These are phyloP conservation scores for Cicer pinnatifidum DNA, from an alignment of 306 rosid species.

Conservation along the genomic window DNA sequence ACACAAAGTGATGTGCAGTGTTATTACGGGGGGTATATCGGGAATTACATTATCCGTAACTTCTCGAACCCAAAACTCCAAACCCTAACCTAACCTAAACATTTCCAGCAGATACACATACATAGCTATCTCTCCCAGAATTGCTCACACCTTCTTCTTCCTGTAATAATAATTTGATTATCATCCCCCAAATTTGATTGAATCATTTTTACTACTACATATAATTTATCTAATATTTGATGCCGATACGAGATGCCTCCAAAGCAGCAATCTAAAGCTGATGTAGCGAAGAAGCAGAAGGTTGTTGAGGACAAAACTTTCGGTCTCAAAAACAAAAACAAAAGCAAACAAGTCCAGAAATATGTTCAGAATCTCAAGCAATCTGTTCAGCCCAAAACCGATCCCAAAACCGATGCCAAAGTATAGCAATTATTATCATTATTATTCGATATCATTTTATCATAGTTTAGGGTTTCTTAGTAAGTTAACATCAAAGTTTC, in stretches of 20 bases:
- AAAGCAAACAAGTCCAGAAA: conserved; percentile 87
- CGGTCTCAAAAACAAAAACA: conserved; percentile 93
- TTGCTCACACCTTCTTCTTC: not conserved
- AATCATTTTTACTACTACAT: not conserved
- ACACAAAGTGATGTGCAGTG: not conserved
- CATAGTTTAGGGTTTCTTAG: not conserved
- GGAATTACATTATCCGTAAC: conserved; percentile 34
- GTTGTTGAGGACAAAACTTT: conserved; percentile 94
- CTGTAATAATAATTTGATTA: not conserved
- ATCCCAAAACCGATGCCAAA: conserved; percentile 70
- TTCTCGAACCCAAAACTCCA: conserved; percentile 43
- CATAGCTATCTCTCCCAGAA: not conserved
- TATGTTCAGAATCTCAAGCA: conserved; percentile 80
- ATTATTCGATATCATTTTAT: not conserved
- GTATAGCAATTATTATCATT: conserved; percentile 34
- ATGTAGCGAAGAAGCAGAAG: conserved; percentile 95
- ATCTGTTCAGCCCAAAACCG: conserved; percentile 72
- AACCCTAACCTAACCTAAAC: conserved; percentile 45
- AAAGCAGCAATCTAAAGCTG: conserved; percentile 80
- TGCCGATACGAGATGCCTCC: conserved; percentile 80
- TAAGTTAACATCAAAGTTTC: not conserved
- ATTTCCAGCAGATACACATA: not conserved
- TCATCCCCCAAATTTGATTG: not conserved
- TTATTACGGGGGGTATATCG: conserved; percentile 31
- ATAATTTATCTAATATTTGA: conserved; percentile 26